phyloP scores from a whole-genome alignment of 1,139 yeast species.

The Taphrina populina region DNA sequence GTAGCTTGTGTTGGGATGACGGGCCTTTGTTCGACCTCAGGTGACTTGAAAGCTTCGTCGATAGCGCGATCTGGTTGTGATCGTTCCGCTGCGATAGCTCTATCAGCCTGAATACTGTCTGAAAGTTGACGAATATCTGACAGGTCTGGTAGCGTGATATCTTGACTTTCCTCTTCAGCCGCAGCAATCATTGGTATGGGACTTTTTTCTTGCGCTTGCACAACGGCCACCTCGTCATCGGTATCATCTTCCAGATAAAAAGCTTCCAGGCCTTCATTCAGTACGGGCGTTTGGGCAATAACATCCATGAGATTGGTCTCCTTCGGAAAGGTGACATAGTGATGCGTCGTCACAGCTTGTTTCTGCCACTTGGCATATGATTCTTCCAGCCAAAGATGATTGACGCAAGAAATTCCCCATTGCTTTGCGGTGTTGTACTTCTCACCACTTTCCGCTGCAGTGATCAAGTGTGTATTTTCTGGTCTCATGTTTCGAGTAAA shows the following conservation, averaged over 20 bases:
- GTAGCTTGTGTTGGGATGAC: too few species aligned
- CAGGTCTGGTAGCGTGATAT: constrained; percentile 1
- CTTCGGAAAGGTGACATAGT: constrained; percentile 54
- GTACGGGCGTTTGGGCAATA: constrained; percentile 56
- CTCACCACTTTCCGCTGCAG: constrained; percentile 64
- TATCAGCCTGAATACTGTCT: neutral
- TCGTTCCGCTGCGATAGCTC: too few species aligned
- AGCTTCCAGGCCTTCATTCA: constrained; percentile 48
- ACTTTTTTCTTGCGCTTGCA: constrained; percentile 1
- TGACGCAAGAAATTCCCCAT: constrained; percentile 65
- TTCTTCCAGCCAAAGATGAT: constrained; percentile 90
- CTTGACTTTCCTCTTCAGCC: constrained; percentile 8
- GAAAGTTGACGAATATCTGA: constrained; percentile 9
- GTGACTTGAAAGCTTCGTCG: neutral
- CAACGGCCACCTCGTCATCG: constrained; percentile 38
- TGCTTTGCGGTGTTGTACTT: constrained; percentile 70
- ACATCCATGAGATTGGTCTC: constrained; percentile 49
- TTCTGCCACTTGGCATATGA: constrained; percentile 62
- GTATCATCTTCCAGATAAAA: constrained; percentile 46
- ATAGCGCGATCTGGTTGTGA: neutral
- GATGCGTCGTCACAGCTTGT: constrained; percentile 50
- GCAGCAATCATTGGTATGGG: constrained; percentile 33
- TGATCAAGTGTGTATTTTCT: constrained; percentile 69
- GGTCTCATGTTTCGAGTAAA: constrained; percentile 69
- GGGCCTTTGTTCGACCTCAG: neutral